These are phyloP conservation scores for Fusarium sp. DNA, from an alignment of 2,329 filamentous ascomycete species.

Conservation along the genomic window DNA sequence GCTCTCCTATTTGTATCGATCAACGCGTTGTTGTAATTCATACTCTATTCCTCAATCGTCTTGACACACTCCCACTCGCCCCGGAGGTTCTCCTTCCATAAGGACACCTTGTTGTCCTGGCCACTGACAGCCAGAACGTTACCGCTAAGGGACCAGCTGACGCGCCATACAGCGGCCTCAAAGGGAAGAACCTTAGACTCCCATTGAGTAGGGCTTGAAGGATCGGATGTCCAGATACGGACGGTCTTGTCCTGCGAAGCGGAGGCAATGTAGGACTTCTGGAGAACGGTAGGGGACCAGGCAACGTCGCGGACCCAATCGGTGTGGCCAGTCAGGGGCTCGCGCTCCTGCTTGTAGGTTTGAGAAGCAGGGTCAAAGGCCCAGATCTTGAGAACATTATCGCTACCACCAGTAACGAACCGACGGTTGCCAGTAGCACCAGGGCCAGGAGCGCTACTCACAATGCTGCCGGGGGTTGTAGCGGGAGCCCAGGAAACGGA, in stretches of 20 bases:
- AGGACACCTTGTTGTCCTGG: constrained; percentile 93
- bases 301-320: constrained; percentile 99
- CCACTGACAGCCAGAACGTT: constrained; percentile 95
- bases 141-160: constrained; percentile 97
- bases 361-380: constrained; percentile 75
- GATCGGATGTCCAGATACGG: constrained; percentile 91
- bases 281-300: constrained; percentile 94
- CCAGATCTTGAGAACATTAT: constrained; percentile 96
- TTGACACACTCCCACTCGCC: constrained; percentile 98
- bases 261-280: constrained; percentile 96
- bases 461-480: constrained; percentile 83
- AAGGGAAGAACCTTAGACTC: constrained; percentile 86
- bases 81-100: constrained; percentile 98
- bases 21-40: constrained; percentile 71
- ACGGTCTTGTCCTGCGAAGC: constrained; percentile 98
- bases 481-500: constrained; percentile 95
- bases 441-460: constrained; percentile 74
- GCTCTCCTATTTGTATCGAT: constrained; percentile 62
- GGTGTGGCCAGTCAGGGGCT: constrained; percentile 80
- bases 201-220: constrained; percentile 76
- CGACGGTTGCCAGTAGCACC: constrained; percentile 75
- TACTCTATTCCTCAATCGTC: constrained; percentile 88
- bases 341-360: constrained; percentile 71
- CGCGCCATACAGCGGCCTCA: constrained; percentile 91
- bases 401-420: constrained; percentile 94